Evolutionary conservation across 2,329 filamentous ascomycete genomes (phyloP).

Genomic region (Botrytis aclada): DNA sequence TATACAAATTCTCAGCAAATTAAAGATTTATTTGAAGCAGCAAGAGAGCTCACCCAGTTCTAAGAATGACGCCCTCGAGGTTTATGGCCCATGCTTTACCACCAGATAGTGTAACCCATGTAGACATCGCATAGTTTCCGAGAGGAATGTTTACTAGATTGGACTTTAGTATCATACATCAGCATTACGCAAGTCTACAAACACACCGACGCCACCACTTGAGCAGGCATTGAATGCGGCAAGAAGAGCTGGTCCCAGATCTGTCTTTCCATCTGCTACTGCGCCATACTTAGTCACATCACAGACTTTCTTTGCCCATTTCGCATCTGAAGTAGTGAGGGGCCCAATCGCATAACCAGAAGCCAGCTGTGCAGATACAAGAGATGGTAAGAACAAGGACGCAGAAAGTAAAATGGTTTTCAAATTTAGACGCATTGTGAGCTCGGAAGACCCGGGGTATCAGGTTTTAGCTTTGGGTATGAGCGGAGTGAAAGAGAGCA

Average conservation of each 20-base stretch:
- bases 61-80: constrained; percentile 51
- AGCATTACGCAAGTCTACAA: background rate
- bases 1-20: background rate
- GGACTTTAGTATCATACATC: background rate
- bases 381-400: constrained; percentile 8
- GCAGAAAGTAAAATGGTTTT: background rate
- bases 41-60: constrained; percentile 40
- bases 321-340: constrained; percentile 25
- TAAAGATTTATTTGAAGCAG: background rate
- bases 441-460: background rate
- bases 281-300: constrained; percentile 47
- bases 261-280: constrained; percentile 44
- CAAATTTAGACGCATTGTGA: background rate
- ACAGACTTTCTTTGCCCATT: constrained; percentile 37
- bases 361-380: constrained; percentile 13
- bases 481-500: background rate
- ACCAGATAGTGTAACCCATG: constrained; percentile 48
- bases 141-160: constrained; percentile 15
- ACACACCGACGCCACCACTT: constrained; percentile 39
- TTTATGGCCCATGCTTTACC: constrained; percentile 50
- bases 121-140: constrained; percentile 42
- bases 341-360: constrained; percentile 27
- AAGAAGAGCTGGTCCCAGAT: constrained; percentile 44
- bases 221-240: constrained; percentile 45
- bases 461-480: background rate